phyloP scores from a whole-genome alignment of 169 alveolate species.

The Eimeria acervulina region DNA sequence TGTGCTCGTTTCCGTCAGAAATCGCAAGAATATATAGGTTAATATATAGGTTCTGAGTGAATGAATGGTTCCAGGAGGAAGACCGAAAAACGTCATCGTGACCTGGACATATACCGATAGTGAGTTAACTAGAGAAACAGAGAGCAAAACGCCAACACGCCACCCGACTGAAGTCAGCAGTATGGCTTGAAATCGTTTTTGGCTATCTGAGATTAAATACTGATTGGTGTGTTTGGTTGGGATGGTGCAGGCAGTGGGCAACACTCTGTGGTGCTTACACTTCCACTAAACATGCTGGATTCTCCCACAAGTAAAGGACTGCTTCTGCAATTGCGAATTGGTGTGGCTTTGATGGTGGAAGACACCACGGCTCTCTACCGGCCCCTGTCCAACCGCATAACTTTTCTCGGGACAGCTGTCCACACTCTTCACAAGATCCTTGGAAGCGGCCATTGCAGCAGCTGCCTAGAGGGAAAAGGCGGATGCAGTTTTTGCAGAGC shows the following conservation, averaged over 20 bases:
- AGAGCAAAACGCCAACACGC: background rate
- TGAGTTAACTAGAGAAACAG: constrained; percentile 1
- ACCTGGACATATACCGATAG: constrained; percentile 57
- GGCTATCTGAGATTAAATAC: background rate
- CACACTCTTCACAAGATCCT: constrained; percentile 62
- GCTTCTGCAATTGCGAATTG: constrained; percentile 55
- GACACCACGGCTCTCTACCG: constrained; percentile 51
- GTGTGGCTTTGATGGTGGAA: constrained; percentile 29
- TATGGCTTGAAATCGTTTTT: background rate
- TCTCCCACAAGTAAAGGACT: constrained; percentile 59
- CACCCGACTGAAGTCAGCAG: background rate
- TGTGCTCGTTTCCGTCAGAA: background rate
- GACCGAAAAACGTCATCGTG: constrained; percentile 52
- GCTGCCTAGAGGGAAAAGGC: constrained; percentile 7
- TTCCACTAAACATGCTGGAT: constrained; percentile 53
- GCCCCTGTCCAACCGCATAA: constrained; percentile 51
- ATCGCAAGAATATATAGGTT: background rate
- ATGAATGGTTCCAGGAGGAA: constrained; percentile 26
- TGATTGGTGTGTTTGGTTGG: background rate
- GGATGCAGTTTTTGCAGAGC: constrained; percentile 67
- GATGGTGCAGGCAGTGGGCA: constrained; percentile 43
- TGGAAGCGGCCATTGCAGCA: constrained; percentile 65
- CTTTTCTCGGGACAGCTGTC: constrained; percentile 58
- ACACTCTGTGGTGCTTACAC: constrained; percentile 17
- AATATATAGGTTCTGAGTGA: background rate